A percentile compares a stretch with the other conserved stretches of the same genome.
Conservation (phyloP, 306 rosid species). For the Cicer pinnatifidum region DNA sequence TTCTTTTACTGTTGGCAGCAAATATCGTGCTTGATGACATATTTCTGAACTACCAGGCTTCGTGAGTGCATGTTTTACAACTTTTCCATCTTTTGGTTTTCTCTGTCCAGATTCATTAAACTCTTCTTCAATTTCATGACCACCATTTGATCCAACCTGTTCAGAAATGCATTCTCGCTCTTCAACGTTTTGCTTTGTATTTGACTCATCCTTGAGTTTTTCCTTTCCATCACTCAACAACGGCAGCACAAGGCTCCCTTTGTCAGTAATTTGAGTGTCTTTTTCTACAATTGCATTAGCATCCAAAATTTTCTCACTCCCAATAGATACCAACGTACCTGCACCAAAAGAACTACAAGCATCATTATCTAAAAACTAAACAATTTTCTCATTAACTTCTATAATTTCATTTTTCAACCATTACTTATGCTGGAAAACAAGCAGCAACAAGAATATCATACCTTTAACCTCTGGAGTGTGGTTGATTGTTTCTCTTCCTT, state of each 20-base stretch:
- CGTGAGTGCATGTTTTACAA: constrained; percentile 26
- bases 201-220: constrained; percentile 45
- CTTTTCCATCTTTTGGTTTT: constrained; percentile 47
- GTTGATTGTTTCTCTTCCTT: background rate
- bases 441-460: constrained; percentile 19
- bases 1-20: constrained; percentile 66
- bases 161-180: constrained; percentile 48
- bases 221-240: constrained; percentile 45
- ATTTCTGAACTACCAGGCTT: constrained; percentile 48
- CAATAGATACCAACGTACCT: constrained; percentile 17
- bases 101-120: constrained; percentile 45
- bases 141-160: constrained; percentile 54
- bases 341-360: constrained; percentile 39
- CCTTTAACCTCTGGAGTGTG: constrained; percentile 43
- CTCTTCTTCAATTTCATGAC: constrained; percentile 58
- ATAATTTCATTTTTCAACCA: constrained; percentile 43
- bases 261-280: constrained; percentile 43
- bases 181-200: constrained; percentile 45
- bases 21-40: constrained; percentile 54
- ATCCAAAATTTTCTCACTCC: constrained; percentile 18
- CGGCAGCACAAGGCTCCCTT: constrained; percentile 21
- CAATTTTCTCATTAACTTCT: constrained; percentile 26
- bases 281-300: constrained; percentile 38
- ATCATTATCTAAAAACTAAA: constrained; percentile 38
- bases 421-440: constrained; percentile 33